Evolutionary conservation across 2,329 filamentous ascomycete species (phyloP), one percentile per base, ranked within the genome.

Genomic region (Canariomyces notabilis): DNA sequence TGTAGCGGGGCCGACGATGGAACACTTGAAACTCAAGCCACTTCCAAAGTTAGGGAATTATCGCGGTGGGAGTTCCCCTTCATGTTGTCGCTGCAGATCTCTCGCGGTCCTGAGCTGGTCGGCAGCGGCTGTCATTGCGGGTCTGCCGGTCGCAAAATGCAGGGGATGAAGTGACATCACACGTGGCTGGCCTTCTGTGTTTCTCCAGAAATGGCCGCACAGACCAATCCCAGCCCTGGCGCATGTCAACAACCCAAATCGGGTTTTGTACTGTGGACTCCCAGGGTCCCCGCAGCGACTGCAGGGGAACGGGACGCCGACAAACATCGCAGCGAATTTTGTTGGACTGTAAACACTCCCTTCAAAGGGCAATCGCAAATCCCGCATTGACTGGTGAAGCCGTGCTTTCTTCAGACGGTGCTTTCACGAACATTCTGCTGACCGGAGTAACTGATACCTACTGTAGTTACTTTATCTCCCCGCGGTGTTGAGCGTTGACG

Each of bases 191-290:
- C 26, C 23, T 37, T 11, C 26, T 37, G 45, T 35, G 55, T 57
- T 57, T 51, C 55, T 57, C 20, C 42, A 49, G 55, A 53, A 57
- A 57, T 57, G 50, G 38, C 38, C 37, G 14, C 41, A 15, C 38
- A 42, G 32, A 22, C 43, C 35, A 20, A 47, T 29, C 26, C 26
- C 26, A 9, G 26, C 32, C 32, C 35, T 20, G 53, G 50, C 46
- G 48, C 50, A 56, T 51, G 52, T 53, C 54, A 56, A 55, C 55
- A 57, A 43, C 43, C 44, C 50, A 44, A 45, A 51, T 44, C 33
- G 34, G 35, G 49, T 41, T n/a, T 20, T 32, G 31, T 19, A 36
- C 46, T 14, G 26, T 14, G 9, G 31, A 12, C 32, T 18, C 14
- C 32, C 32, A 18, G 8, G 32, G n/a, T 7, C 16, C 34, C 34